Evolutionary conservation across 78 protist genomes (phyloP).

Genomic region (Dictyostelium brefeldianum): DNA sequence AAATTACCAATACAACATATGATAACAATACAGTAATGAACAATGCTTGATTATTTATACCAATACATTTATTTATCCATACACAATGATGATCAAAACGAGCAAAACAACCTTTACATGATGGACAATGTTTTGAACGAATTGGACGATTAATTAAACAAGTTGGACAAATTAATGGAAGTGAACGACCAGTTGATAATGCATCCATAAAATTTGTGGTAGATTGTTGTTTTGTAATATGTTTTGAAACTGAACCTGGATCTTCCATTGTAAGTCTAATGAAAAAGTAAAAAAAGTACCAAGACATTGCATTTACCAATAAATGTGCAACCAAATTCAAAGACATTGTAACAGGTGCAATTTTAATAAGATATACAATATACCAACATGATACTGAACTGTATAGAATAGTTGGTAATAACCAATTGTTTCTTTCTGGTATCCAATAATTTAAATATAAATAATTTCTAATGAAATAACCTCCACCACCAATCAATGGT

Average conservation of each 20-base stretch:
- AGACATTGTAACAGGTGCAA: conserved; percentile 2
- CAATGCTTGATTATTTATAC: conserved; percentile 37
- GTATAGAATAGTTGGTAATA: conserved; percentile 26
- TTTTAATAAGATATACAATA: neutral
- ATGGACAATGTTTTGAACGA: conserved; percentile 85
- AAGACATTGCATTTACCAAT: neutral
- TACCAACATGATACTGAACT: conserved; percentile 25
- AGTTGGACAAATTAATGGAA: conserved; percentile 63
- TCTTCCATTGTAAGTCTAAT: neutral
- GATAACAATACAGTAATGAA: conserved; percentile 23
- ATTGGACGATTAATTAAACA: conserved; percentile 69
- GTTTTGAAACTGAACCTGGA: conserved; percentile 17
- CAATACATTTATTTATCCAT: conserved; percentile 88
- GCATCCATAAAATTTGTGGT: conserved; percentile 19
- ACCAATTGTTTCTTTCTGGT: conserved; percentile 52
- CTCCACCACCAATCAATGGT: conserved; percentile 16
- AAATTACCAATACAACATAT: conserved; percentile 3
- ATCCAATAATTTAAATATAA: conserved; percentile 33
- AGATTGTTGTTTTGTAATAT: conserved; percentile 6
- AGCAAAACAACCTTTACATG: conserved; percentile 75
- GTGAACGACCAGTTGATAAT: neutral
- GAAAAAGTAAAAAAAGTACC: conserved; percentile 47
- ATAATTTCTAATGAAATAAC: conserved; percentile 8
- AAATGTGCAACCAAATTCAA: neutral
- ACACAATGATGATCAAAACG: conserved; percentile 88